Conservation (phyloP, 2,329 filamentous ascomycete species). For the Pseudogymnoascus sp. region DNA sequence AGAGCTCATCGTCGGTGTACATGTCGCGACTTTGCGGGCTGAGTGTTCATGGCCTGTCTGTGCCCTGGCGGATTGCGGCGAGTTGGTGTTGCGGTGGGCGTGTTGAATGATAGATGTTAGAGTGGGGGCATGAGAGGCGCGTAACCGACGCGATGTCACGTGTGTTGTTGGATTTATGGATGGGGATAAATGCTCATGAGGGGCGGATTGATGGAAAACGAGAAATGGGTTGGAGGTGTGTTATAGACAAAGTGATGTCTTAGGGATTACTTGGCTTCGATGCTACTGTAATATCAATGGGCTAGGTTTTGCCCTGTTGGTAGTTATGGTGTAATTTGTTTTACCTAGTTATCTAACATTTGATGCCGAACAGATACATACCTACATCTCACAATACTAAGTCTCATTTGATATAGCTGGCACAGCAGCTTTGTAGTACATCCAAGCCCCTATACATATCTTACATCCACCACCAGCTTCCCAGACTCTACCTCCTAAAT, state of each 20-base stretch:
- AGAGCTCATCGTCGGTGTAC: constrained; percentile 10
- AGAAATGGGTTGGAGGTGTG: not conserved
- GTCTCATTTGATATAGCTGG: not conserved
- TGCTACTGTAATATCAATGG: not conserved
- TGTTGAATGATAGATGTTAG: not conserved
- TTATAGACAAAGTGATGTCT: not conserved
- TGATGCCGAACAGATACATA: not conserved
- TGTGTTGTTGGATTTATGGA: not conserved
- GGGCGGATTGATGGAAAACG: not conserved
- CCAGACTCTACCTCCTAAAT: not conserved
- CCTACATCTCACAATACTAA: not conserved
- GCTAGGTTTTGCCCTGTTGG: not conserved
- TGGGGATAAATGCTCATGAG: not conserved
- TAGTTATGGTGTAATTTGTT: not conserved
- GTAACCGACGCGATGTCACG: constrained; percentile 6
- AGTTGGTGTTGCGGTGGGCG: not conserved
- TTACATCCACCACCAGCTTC: not conserved
- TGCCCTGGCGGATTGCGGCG: not conserved
- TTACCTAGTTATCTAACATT: not conserved
- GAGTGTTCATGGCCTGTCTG: not conserved
- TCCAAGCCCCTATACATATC: not conserved
- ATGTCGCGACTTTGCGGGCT: not conserved
- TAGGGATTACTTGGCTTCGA: not conserved
- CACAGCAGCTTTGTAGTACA: not conserved
- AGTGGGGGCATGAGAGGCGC: not conserved